Conservation (phyloP, 805 yeast genomes). For the Hanseniaspora occidentalis region DNA sequence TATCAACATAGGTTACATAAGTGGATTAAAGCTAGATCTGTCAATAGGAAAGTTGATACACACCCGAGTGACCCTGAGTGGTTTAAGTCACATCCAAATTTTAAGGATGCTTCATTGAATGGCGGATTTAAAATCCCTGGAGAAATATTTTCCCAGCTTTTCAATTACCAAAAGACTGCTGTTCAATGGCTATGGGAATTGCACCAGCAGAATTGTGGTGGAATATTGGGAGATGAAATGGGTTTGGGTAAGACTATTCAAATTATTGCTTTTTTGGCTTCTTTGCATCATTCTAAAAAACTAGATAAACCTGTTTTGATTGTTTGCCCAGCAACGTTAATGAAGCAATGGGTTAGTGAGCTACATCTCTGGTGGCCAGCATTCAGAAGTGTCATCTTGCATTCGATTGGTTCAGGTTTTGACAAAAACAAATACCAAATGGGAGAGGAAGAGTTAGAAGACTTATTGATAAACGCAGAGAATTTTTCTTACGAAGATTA, state of each 20-base stretch:
- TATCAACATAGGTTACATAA: constrained; percentile 47
- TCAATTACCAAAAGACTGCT: constrained; percentile 91
- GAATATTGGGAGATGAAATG: constrained; percentile 97
- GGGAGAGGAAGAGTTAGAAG: constrained; percentile 41
- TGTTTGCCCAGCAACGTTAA: constrained; percentile 94
- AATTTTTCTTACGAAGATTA: constrained; percentile 33
- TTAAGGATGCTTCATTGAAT: constrained; percentile 64
- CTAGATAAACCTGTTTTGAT: constrained; percentile 68
- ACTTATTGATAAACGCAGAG: constrained; percentile 27
- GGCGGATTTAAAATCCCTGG: constrained; percentile 72
- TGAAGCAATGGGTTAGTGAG: constrained; percentile 96
- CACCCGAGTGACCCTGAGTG: constrained; percentile 38
- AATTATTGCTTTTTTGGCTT: constrained; percentile 81
- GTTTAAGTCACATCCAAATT: constrained; percentile 63
- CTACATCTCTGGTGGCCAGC: constrained; percentile 99
- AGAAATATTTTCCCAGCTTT: constrained; percentile 73
- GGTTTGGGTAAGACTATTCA: constrained; percentile 95
- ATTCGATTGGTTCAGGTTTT: constrained; percentile 90
- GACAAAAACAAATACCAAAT: constrained; percentile 19
- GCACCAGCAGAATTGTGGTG: constrained; percentile 82
- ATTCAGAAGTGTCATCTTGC: constrained; percentile 70
- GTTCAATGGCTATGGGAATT: constrained; percentile 97
- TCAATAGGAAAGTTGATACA: constrained; percentile 20
- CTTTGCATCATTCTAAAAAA: constrained; percentile 69
- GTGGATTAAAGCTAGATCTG: constrained; percentile 48